phyloP scores from a whole-genome alignment of 2,329 filamentous ascomycete genomes.

The Rhynchosporium agropyri region DNA sequence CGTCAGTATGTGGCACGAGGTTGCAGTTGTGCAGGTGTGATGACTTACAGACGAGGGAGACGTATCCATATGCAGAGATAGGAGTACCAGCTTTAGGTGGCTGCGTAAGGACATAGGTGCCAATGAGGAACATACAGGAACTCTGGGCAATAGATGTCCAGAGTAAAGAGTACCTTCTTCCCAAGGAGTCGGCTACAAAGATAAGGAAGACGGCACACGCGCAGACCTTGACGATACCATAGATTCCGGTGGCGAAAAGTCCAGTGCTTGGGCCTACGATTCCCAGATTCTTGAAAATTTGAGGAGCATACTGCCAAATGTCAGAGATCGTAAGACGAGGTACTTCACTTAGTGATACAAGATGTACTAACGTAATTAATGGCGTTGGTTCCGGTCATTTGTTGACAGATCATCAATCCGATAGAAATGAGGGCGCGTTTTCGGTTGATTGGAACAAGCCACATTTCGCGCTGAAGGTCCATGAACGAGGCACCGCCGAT shows the following conservation, averaged over 20 bases:
- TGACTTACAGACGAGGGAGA: slow-evolving; percentile 61
- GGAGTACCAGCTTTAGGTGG: slow-evolving; percentile 56
- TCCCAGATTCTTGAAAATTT: slow-evolving; percentile 69
- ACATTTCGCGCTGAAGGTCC: slow-evolving; percentile 65
- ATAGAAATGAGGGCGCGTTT: slow-evolving; percentile 67
- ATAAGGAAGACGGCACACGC: slow-evolving; percentile 66
- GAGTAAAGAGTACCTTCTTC: slow-evolving; percentile 52
- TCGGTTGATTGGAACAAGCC: slow-evolving; percentile 58
- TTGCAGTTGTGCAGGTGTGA: too few species aligned
- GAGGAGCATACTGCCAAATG: slow-evolving; percentile 51
- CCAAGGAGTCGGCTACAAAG: slow-evolving; percentile 70
- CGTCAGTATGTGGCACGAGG: background rate
- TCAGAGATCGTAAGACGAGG: background rate
- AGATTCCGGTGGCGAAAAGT: slow-evolving; percentile 74
- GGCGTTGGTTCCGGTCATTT: slow-evolving; percentile 59
- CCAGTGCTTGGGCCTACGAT: slow-evolving; percentile 57
- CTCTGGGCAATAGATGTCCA: slow-evolving; percentile 62
- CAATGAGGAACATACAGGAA: slow-evolving; percentile 66
- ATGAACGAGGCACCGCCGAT: slow-evolving; percentile 51
- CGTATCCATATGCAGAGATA: slow-evolving; percentile 68
- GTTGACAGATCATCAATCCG: slow-evolving; percentile 68
- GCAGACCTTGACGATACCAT: slow-evolving; percentile 70
- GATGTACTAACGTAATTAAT: slow-evolving; percentile 2
- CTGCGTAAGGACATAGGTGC: slow-evolving; percentile 65
- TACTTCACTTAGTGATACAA: background rate